Evolutionary conservation across 148 eudicot species (phyloP).

Genomic region (Arctostaphylos glauca): DNA sequence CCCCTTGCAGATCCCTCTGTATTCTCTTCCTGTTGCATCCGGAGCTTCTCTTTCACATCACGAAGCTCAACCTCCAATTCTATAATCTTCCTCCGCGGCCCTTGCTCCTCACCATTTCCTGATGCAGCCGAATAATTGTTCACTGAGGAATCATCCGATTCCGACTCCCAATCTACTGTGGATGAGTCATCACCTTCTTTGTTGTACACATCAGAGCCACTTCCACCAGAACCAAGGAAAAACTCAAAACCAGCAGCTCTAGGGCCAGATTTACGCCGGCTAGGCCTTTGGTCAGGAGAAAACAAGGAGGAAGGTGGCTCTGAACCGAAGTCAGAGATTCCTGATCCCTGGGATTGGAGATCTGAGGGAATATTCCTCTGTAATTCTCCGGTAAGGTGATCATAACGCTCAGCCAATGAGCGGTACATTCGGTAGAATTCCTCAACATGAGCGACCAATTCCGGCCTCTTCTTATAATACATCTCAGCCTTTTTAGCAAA

Average conservation of each 20-base stretch:
- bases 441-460: conserved; percentile 65
- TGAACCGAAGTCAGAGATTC: conserved; percentile 55
- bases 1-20: conserved; percentile 33
- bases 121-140: conserved; percentile 44
- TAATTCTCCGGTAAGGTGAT: conserved; percentile 67
- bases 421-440: conserved; percentile 80
- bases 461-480: conserved; percentile 84
- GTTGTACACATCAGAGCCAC: conserved; percentile 46
- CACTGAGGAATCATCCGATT: conserved; percentile 75
- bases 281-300: conserved; percentile 44
- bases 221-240: conserved; percentile 69
- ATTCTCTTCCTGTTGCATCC: conserved; percentile 36
- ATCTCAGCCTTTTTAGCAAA: conserved; percentile 84
- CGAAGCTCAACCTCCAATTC: conserved; percentile 59
- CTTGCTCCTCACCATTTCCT: conserved; percentile 41
- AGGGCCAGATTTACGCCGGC: conserved; percentile 55
- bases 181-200: conserved; percentile 72
- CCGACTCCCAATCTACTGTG: conserved; percentile 72
- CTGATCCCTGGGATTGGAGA: conserved; percentile 63
- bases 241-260: conserved; percentile 91
- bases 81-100: conserved; percentile 40
- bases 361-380: conserved; percentile 58
- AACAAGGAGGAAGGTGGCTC: conserved; percentile 42
- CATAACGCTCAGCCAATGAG: conserved; percentile 81
- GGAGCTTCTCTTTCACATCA: conserved; percentile 51